Evolutionary conservation across 2,329 filamentous ascomycete species (phyloP), one percentile per base, ranked within the genome.

Genomic region (Claviceps arundinis): DNA sequence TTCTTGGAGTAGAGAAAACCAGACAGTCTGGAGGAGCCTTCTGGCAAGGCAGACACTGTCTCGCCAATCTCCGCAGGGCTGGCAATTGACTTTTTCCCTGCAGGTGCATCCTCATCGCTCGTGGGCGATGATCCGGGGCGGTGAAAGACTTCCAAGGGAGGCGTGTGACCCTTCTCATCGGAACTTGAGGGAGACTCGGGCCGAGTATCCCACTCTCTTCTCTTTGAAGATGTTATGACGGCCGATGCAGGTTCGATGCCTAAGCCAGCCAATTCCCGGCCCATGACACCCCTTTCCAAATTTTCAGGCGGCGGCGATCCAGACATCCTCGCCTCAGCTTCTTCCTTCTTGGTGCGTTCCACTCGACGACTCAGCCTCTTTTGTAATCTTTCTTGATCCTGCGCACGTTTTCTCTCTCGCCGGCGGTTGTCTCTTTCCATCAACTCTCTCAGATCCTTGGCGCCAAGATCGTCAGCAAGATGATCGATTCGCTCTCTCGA

Each of bases 351-450:
- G 61, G 85, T 81, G 58, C 80, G 81, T 60, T 90, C 86, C 50
- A 82, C 82, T 56, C 80, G 76, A 50, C 80, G 75, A 42, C 81
- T 76, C 24, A 93, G 69, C 53, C 78, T 80, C 51, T 77, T 76
- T 57, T 85, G 81, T 24, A 83, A 68, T 56, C 77, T 80, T 56
- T 88, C 81, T 56, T 82, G 79, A 22, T 91, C 84, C 40, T 76
- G 75, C 53, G 78, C 73, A 50, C 77, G 79, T 68, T 87, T 90
- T 64, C 82, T 81, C 58, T 95, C 87, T 57, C 78, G 81, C 53
- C 93, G 79, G 60, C 90, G 80, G 58, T 84, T 77, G 62, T 98
- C 93, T 54, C 93, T 76, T 60, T 98, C 93, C 79, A 98, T 85
- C 34, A 97, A 74, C 63, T 95, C 87, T 54, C 91, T 80, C 41